These are phyloP conservation scores for Malus hybrid DNA, from an alignment of 331 rosid species.

Conservation along the genomic window DNA sequence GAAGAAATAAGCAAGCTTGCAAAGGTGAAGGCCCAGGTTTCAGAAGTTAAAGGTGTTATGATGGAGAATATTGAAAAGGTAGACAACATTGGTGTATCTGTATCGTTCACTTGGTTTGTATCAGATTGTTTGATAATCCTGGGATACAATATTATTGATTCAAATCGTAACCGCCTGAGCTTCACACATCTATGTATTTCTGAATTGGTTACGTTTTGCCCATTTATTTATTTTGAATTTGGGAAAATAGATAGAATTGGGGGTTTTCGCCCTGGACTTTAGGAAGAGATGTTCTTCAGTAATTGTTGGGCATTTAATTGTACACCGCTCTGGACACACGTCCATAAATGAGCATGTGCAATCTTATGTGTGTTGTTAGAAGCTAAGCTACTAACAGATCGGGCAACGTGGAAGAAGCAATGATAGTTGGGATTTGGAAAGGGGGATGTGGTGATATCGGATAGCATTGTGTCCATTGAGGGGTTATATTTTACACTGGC, in stretches of 20 bases:
- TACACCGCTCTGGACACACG: background rate
- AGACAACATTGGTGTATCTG: conserved; percentile 1
- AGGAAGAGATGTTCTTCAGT: background rate
- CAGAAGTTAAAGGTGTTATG: conserved; percentile 98
- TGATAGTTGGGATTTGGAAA: background rate
- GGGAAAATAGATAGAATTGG: background rate
- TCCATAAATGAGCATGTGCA: background rate
- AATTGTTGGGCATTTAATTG: background rate
- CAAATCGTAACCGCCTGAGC: background rate
- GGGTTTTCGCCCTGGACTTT: background rate
- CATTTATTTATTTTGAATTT: background rate
- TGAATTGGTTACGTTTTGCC: background rate
- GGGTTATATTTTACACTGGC: background rate
- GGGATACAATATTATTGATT: background rate
- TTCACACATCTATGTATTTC: background rate
- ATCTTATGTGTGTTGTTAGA: background rate
- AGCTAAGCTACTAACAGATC: background rate
- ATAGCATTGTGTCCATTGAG: too few species aligned
- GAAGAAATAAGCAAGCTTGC: conserved; percentile 96
- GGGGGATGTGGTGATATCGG: background rate
- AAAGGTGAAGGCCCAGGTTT: conserved; percentile 96
- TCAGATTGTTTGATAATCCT: background rate
- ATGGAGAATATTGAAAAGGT: conserved; percentile 99
- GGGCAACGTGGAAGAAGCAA: background rate
- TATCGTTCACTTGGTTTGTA: background rate